Conservation (phyloP, 2,329 filamentous ascomycete genomes). For the Falciphora oryzae region DNA sequence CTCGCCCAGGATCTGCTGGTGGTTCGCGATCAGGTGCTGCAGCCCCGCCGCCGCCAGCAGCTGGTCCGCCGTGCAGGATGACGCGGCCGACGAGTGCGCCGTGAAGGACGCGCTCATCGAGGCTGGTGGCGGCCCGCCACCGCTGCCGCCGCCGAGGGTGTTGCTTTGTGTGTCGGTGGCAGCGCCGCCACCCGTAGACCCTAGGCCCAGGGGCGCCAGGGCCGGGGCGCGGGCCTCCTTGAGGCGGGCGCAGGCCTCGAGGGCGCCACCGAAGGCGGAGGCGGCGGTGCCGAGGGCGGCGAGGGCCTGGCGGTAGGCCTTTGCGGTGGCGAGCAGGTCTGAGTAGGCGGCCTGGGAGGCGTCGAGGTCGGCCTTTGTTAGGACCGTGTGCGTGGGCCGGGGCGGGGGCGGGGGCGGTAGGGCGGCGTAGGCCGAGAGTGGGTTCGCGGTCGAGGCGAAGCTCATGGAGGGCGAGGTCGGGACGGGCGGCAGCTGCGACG, state of each 20-base stretch:
- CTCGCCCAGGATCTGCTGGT: slow-evolving; percentile 65
- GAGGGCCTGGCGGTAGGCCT: slow-evolving; percentile 57
- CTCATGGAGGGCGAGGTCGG: slow-evolving; percentile 53
- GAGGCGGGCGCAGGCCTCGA: slow-evolving; percentile 62
- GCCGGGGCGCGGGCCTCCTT: slow-evolving; percentile 60
- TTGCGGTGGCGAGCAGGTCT: slow-evolving; percentile 55
- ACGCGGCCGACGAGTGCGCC: slow-evolving; percentile 27
- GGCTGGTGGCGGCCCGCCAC: no score
- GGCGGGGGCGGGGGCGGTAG: slow-evolving; percentile 55
- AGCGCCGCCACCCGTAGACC: slow-evolving; percentile 27
- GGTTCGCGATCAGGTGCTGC: slow-evolving; percentile 63
- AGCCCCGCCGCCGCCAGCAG: slow-evolving; percentile 58
- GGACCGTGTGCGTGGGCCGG: slow-evolving; percentile 50
- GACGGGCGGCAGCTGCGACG: slow-evolving; percentile 27
- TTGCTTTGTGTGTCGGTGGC: slow-evolving; percentile 12
- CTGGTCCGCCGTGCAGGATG: slow-evolving; percentile 54
- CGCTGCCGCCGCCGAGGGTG: slow-evolving; percentile 19
- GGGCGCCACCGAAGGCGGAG: slow-evolving; percentile 57
- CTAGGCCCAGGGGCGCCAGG: no score
- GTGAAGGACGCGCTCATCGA: slow-evolving; percentile 43
- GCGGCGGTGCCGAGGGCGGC: slow-evolving; percentile 55
- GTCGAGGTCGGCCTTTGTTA: slow-evolving; percentile 58
- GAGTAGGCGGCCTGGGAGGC: slow-evolving; percentile 57
- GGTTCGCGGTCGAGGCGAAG: slow-evolving; percentile 56
- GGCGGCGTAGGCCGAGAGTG: slow-evolving; percentile 52